Percentiles rank a stretch among this genome's conserved stretches.
These are phyloP conservation scores for Pyrenophora tritici-repentis DNA, from an alignment of 2,329 filamentous ascomycete genomes.

Conservation along the genomic window DNA sequence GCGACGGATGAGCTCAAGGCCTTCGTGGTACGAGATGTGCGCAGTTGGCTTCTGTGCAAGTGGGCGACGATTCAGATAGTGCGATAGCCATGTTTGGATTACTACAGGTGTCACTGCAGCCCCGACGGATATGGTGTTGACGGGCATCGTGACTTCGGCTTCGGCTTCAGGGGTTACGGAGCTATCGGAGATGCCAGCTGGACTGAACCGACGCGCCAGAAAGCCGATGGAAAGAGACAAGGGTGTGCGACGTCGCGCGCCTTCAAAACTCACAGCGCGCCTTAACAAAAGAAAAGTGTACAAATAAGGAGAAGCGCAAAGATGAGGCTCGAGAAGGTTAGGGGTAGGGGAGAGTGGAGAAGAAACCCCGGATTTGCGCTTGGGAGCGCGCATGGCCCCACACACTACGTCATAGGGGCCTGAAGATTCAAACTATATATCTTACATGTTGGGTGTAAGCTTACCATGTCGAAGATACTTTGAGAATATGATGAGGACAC, in stretches of 20 bases:
- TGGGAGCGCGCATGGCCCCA: background rate
- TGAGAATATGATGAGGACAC: no score
- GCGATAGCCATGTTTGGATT: slow-evolving; percentile 81
- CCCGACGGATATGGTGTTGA: slow-evolving; percentile 81
- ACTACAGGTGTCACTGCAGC: slow-evolving; percentile 87
- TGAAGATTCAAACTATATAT: no score
- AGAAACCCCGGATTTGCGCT: slow-evolving; percentile 11
- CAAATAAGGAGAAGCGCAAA: background rate
- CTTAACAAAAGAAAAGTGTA: slow-evolving; percentile 4
- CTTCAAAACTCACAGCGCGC: background rate
- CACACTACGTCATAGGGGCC: slow-evolving; percentile 9
- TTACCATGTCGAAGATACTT: no score
- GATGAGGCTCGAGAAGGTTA: background rate
- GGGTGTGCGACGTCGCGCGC: background rate
- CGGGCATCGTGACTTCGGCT: slow-evolving; percentile 54
- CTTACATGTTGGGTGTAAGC: no score
- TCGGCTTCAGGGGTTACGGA: slow-evolving; percentile 8
- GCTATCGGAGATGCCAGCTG: slow-evolving; percentile 7
- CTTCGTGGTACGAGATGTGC: slow-evolving; percentile 93
- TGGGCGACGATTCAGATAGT: slow-evolving; percentile 84
- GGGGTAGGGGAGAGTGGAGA: slow-evolving; percentile 11
- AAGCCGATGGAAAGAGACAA: background rate
- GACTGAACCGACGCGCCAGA: slow-evolving; percentile 2
- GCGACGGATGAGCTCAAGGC: slow-evolving; percentile 80
- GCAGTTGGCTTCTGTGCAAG: slow-evolving; percentile 80